phyloP scores from a whole-genome alignment of 768 basidiomycete species.

The Krasilnikovozyma curviuscula region DNA sequence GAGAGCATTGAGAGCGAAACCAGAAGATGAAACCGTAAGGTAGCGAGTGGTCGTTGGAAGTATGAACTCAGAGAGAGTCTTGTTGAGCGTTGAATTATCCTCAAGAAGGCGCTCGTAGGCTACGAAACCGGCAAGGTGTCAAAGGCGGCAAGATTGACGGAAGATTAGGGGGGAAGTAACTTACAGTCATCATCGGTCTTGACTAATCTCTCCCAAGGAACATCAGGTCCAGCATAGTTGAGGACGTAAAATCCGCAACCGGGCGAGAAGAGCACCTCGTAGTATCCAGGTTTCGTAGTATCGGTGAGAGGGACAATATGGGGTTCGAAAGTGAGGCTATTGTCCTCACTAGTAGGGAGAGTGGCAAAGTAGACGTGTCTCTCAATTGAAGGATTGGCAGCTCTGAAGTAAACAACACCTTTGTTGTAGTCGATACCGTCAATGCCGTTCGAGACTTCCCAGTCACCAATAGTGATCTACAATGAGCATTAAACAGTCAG shows the following conservation, averaged over 20 bases:
- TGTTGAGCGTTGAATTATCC: conserved; percentile 47
- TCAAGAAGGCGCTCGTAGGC: conserved; percentile 45
- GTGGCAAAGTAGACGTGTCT: conserved; percentile 65
- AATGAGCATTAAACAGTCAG: too few relatives aligned
- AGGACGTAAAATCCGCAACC: conserved; percentile 66
- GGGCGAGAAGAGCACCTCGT: conserved; percentile 60
- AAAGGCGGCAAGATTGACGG: not conserved
- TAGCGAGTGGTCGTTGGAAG: conserved; percentile 2
- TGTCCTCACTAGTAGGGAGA: conserved; percentile 35
- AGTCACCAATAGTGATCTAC: conserved; percentile 69
- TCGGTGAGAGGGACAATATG: conserved; percentile 23
- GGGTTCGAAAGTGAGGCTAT: conserved; percentile 25
- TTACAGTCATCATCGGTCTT: conserved; percentile 35
- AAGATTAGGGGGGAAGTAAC: conserved; percentile 11
- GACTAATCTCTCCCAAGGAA: conserved; percentile 72
- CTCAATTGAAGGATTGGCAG: conserved; percentile 61
- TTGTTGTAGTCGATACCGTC: conserved; percentile 48
- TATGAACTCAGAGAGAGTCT: conserved; percentile 43
- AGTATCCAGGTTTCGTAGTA: conserved; percentile 33
- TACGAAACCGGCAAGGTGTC: conserved; percentile 4
- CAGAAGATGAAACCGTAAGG: conserved; percentile 10
- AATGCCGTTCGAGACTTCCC: conserved; percentile 71
- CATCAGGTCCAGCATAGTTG: conserved; percentile 54
- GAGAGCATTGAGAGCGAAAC: conserved; percentile 62
- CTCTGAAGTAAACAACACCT: conserved; percentile 64